phyloP scores from a whole-genome alignment of 2,329 filamentous ascomycete genomes.

The Diaporthe ampelina region DNA sequence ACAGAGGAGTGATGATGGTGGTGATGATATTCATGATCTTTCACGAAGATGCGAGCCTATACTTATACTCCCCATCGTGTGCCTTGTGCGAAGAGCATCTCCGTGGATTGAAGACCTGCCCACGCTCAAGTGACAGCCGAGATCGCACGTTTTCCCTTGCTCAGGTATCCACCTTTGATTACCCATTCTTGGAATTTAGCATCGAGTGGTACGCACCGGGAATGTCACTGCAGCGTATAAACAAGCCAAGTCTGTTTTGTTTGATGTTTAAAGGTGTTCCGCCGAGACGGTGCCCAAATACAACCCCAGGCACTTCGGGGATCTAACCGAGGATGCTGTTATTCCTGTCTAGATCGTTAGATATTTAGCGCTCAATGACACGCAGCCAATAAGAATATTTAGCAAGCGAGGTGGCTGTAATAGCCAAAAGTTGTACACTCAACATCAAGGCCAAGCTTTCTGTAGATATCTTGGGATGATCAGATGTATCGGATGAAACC shows the following conservation, averaged over 20 bases:
- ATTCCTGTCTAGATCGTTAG: neutral
- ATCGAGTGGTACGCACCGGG: neutral
- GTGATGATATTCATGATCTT: neutral
- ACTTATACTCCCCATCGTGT: neutral
- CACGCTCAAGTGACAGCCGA: neutral
- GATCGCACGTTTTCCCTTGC: neutral
- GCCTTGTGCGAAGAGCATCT: neutral
- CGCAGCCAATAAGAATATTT: neutral
- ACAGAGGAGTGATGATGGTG: slow-evolving; percentile 5
- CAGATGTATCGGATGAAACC: slow-evolving; percentile 20
- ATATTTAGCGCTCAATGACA: slow-evolving; percentile 16
- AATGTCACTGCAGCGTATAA: slow-evolving; percentile 26
- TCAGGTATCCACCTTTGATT: slow-evolving; percentile 5
- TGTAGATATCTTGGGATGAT: slow-evolving; percentile 28
- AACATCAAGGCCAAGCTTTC: slow-evolving; percentile 11
- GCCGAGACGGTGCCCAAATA: neutral
- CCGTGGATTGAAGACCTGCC: too few species aligned
- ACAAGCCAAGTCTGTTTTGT: slow-evolving; percentile 27
- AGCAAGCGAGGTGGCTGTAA: neutral
- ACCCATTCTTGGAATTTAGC: neutral
- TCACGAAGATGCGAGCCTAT: neutral
- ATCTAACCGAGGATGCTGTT: neutral
- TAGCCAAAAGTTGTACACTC: neutral
- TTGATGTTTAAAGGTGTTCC: slow-evolving; percentile 25
- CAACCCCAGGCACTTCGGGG: neutral